Evolutionary conservation across 805 yeast species (phyloP).

Genomic region (Pichia gijzeniarum): DNA sequence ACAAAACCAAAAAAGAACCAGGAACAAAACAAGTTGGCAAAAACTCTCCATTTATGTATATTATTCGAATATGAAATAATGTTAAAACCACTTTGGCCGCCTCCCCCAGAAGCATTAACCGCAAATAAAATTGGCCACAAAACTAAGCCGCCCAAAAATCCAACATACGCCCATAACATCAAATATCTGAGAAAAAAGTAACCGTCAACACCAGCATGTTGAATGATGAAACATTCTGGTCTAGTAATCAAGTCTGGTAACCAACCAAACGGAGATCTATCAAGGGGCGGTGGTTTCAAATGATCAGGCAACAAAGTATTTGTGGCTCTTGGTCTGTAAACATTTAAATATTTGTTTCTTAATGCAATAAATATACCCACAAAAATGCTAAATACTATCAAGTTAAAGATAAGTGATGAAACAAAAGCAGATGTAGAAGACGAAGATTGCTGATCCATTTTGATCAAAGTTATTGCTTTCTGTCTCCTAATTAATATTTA

Average conservation of each 20-base stretch:
- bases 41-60: constrained; percentile 53
- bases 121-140: constrained; percentile 68
- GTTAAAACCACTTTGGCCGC: constrained; percentile 51
- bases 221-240: constrained; percentile 58
- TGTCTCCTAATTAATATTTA: too few relatives aligned
- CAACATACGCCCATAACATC: constrained; percentile 46
- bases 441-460: constrained; percentile 3
- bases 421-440: constrained; percentile 46
- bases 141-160: constrained; percentile 46
- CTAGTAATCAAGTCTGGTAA: constrained; percentile 40
- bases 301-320: constrained; percentile 43
- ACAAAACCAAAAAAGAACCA: constrained; percentile 69
- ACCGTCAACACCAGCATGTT: constrained; percentile 70
- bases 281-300: constrained; percentile 33
- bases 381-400: constrained; percentile 37
- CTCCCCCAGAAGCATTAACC: constrained; percentile 67
- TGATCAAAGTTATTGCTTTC: too few relatives aligned
- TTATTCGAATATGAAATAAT: constrained; percentile 59
- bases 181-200: constrained; percentile 66
- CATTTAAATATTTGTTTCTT: constrained; percentile 40
- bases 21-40: constrained; percentile 70
- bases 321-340: constrained; percentile 45
- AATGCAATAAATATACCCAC: constrained; percentile 33
- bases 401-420: constrained; percentile 40
- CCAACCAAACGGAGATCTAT: constrained; percentile 50